Base-by-base conservation (phyloP, 2,329 filamentous ascomycete species). In the Cercospora sp. region DNA sequence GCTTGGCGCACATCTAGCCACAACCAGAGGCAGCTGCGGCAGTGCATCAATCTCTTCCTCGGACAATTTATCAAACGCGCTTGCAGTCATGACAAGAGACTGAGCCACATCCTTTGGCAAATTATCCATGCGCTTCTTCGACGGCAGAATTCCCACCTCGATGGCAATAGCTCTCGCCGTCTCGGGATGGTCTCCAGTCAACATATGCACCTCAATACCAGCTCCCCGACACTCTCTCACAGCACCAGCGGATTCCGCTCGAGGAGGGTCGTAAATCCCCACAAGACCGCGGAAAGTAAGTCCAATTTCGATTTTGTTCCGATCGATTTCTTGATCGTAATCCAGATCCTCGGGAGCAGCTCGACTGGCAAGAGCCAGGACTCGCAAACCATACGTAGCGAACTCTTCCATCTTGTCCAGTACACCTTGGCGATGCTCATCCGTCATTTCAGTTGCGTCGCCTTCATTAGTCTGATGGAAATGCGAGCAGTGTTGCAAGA, bases 1-100 rank as follows among this genome's bases (percentile, higher is more conserved):
- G 67, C 91, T 88, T 0, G 93, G 93, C 0, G 91, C 91, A 76
- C 92, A 96, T 39, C 93, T 89, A 33, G 92, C 92, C 67, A 95
- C 90, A 5, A 96, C 93, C 0, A 94, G 83, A 2, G 92, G 92
- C 2, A 95, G 82, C 48, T 92, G 87, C 5, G 90, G 89, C 16
- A 96, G 82, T 0, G 84, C 83, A 71, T 92, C 92, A 64, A 96
- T 91, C 77, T 95, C 87, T 0, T 84, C 87, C 55, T 94, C 90
- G 0, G 86, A 87, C 70, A 95, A 83, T 70, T 88, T 88, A 77
- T 96, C 75, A 67, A 77, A 78, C 53, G 74, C 71, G 4, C 69
- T 86, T 0, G 91, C 91, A 67, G 91, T 91, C 81, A 91, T 89
- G 9, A 94, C 90, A 74, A 92, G 86, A 1, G 87, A 20, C 20